Evolutionary conservation across 1,284 basidiomycete genomes (phyloP).

Genomic region (Boletus hoseneyae): DNA sequence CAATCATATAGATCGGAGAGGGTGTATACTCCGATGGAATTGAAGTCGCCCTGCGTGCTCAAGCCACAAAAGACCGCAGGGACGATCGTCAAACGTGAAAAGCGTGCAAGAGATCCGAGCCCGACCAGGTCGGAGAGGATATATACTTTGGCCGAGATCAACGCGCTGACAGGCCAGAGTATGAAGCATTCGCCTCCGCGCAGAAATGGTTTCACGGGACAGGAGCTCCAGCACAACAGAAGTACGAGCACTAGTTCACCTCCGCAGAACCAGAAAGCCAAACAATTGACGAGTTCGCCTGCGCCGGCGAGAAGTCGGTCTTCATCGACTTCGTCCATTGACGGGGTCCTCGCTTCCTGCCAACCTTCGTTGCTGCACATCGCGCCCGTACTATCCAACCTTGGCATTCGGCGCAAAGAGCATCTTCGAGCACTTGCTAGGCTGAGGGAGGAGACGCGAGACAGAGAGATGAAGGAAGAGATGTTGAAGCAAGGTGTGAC

Average conservation of each 20-base stretch:
- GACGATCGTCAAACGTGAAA: conserved; percentile 22
- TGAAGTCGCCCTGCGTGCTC: conserved; percentile 12
- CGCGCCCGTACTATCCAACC: conserved; percentile 45
- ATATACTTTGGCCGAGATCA: conserved; percentile 34
- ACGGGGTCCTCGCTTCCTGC: conserved; percentile 51
- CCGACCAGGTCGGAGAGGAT: conserved; percentile 33
- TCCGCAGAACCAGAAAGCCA: conserved; percentile 14
- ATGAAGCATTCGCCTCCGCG: conserved; percentile 24
- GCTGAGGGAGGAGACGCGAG: conserved; percentile 59
- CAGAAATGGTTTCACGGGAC: conserved; percentile 10
- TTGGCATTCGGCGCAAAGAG: conserved; percentile 56
- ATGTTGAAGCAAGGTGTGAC: conserved; percentile 63
- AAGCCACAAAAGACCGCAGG: conserved; percentile 18
- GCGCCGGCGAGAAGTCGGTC: conserved; percentile 20
- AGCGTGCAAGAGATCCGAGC: conserved; percentile 21
- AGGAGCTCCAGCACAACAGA: conserved; percentile 13
- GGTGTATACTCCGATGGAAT: conserved; percentile 23
- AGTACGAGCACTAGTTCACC: conserved; percentile 24
- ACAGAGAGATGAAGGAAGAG: conserved; percentile 62
- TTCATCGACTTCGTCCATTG: conserved; percentile 41
- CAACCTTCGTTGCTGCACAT: conserved; percentile 60
- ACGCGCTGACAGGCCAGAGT: conserved; percentile 29
- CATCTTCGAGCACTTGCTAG: conserved; percentile 59
- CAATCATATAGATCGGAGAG: conserved; percentile 27
- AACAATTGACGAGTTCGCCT: conserved; percentile 15